Evolutionary conservation across 2,329 filamentous ascomycete species (phyloP), one percentile per base, ranked within the genome.

Genomic region (Cylindrodendrum hubeiense): DNA sequence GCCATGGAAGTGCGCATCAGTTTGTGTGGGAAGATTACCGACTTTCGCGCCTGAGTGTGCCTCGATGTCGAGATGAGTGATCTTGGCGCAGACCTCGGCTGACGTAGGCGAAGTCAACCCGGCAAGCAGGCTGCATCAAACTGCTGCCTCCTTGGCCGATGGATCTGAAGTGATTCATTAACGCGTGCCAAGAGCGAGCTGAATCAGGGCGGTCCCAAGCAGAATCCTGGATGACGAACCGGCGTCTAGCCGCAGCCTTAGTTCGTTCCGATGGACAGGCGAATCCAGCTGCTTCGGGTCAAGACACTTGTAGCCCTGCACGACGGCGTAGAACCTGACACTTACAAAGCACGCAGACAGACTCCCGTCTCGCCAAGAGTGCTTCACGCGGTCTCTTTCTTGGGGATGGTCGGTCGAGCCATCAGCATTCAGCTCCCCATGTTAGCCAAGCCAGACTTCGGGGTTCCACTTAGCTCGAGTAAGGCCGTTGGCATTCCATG

Each of bases 151-250:
- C 21, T 44, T 33, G 37, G 28, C 9, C n/a, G 34, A 22, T 34
- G 39, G 15, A 50, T n/a, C 46, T 24, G 15, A 12, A 50, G 13
- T 55, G 51, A 61, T 49, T 54, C 58, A 61, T 61, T 43, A 55
- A 61, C 19, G 50, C 43, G 24, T 26, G 43, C 58, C 58, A 55
- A 41, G 50, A 43, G 30, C 33, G 1, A 43, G 9, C 22, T 46
- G 22, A 33, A 10, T 41, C 26, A 52, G 39, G 46, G 41, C 30
- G 51, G 15, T 53, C 24, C 9, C 22, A 46, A 57, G 21, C 17
- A 49, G 44, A 12, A 26, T 28, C 54, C n/a, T 12, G 30, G 28
- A 21, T 24, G 13, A 47, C 15, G 53, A 39, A 3, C 44, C n/a
- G n/a, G 33, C 33, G 26, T 30, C 26, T 49, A 28, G 37, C 7